Percentiles rank a stretch among this genome's conserved stretches.
These are phyloP conservation scores for Juglanconis juglandina DNA, from an alignment of 2,329 filamentous ascomycete species.

Conservation along the genomic window DNA sequence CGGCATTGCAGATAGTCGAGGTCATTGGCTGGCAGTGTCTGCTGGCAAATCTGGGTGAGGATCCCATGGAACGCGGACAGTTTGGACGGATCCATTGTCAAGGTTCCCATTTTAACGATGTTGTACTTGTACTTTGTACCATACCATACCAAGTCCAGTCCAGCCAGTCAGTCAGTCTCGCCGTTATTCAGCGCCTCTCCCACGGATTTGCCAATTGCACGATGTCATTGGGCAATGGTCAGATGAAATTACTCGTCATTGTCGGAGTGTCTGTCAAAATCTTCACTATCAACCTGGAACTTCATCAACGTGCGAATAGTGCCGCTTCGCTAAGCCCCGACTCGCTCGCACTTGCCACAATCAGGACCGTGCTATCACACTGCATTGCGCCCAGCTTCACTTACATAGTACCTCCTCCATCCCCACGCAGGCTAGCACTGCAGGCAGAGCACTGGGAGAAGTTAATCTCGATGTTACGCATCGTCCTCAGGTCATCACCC, in stretches of 20 bases:
- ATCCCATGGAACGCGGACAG: background rate
- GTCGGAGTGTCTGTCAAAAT: background rate
- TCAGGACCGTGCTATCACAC: background rate
- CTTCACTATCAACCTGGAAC: background rate
- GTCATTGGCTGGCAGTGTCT: conserved; percentile 15
- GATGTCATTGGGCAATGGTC: background rate
- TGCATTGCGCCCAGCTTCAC: background rate
- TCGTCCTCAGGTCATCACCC: background rate
- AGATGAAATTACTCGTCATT: background rate
- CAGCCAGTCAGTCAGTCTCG: too few relatives aligned
- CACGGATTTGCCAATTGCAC: background rate
- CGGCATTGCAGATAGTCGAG: background rate
- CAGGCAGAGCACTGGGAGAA: background rate
- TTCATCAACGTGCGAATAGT: background rate
- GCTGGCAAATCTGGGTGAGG: conserved; percentile 5
- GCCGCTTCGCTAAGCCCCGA: background rate
- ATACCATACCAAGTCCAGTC: too few relatives aligned
- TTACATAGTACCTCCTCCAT: background rate
- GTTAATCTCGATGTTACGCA: background rate
- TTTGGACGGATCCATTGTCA: background rate
- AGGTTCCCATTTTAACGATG: too few relatives aligned
- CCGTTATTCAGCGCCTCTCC: background rate
- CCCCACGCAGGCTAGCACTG: background rate
- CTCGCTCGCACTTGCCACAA: background rate
- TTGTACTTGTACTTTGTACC: too few relatives aligned